Evolutionary conservation across 495 filamentous ascomycete species (phyloP).

Genomic region (Geopyxis carbonaria): DNA sequence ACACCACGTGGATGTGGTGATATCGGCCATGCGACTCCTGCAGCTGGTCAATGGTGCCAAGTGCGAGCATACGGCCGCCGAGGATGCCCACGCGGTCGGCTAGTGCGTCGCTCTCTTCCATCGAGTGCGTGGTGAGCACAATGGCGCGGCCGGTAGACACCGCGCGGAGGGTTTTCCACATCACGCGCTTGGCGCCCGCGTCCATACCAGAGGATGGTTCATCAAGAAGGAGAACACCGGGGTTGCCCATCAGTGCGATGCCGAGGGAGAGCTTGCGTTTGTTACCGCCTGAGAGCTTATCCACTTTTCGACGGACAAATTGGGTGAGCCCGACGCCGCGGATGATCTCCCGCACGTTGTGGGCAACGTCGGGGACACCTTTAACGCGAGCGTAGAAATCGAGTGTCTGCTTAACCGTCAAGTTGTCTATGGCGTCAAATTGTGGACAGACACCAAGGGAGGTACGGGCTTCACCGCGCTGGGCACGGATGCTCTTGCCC

Average conservation of each 20-base stretch:
- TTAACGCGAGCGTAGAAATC: conserved; percentile 55
- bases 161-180: conserved; percentile 51
- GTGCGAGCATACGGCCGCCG: conserved; percentile 49
- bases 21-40: conserved; percentile 42
- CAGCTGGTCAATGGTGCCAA: conserved; percentile 45
- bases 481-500: conserved; percentile 45
- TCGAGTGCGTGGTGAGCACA: conserved; percentile 57
- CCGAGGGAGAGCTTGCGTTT: conserved; percentile 55
- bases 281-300: conserved; percentile 53
- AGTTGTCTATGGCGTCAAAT: conserved; percentile 47
- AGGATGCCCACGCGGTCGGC: conserved; percentile 54
- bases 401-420: conserved; percentile 56
- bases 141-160: conserved; percentile 43
- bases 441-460: conserved; percentile 67
- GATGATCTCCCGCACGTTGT: conserved; percentile 45
- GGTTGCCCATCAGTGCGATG: conserved; percentile 62
- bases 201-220: conserved; percentile 55
- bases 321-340: conserved; percentile 41
- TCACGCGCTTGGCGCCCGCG: conserved; percentile 52
- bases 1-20: conserved; percentile 54
- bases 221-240: conserved; percentile 53
- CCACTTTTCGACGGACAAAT: conserved; percentile 45
- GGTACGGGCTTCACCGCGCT: conserved; percentile 46
- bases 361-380: conserved; percentile 43
- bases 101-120: conserved; percentile 66